phyloP scores from a whole-genome alignment of 2,329 filamentous ascomycete genomes.

The Aulographum hederae region DNA sequence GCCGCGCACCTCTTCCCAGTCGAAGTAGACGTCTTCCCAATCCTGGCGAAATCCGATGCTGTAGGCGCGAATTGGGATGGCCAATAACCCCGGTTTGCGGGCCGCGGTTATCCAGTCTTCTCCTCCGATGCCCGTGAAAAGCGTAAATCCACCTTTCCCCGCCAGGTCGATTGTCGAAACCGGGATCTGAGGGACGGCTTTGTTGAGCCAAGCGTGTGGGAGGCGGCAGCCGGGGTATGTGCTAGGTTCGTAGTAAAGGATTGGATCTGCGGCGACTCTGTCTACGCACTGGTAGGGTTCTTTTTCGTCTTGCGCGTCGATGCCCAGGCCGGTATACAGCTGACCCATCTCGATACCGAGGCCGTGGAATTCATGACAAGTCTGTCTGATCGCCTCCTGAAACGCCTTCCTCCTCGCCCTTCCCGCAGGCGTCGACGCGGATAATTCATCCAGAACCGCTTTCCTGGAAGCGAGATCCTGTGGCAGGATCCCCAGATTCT shows the following conservation, averaged over 20 bases:
- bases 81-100: no score
- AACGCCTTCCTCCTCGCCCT: conserved; percentile 26
- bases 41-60: conserved; percentile 40
- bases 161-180: conserved; percentile 42
- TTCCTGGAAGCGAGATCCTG: conserved; percentile 20
- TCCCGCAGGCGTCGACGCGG: conserved; percentile 6
- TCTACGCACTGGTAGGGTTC: conserved; percentile 16
- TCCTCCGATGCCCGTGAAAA: conserved; percentile 34
- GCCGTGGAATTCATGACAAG: conserved; percentile 32
- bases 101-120: conserved; percentile 35
- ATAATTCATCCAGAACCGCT: conserved; percentile 22
- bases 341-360: conserved; percentile 44
- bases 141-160: conserved; percentile 26
- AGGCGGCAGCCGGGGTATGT: conserved; percentile 42
- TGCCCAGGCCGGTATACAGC: conserved; percentile 27
- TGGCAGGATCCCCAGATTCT: conserved; percentile 26
- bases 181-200: conserved; percentile 21
- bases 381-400: conserved; percentile 22
- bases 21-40: conserved; percentile 41
- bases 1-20: not conserved
- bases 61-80: conserved; percentile 21
- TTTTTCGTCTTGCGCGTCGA: conserved; percentile 27
- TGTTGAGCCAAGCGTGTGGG: conserved; percentile 46
- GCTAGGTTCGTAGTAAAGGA: no score
- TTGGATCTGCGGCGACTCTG: conserved; percentile 22